A percentile compares a stretch with the other conserved stretches of the same genome.
Conservation (phyloP, 345 rosid species). For the Gossypium herbaceum region DNA sequence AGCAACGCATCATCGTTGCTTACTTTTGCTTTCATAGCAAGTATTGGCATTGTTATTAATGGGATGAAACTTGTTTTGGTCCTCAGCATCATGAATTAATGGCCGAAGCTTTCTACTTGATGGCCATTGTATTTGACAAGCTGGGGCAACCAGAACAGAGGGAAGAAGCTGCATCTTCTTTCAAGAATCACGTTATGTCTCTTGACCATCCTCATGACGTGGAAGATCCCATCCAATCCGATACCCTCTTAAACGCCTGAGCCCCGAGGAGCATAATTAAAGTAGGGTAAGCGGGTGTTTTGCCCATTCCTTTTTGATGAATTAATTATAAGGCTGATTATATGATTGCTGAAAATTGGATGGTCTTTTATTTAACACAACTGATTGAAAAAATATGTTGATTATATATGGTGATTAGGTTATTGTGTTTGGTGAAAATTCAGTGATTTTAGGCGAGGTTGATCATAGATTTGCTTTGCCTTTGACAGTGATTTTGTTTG, state of each 20-base stretch:
- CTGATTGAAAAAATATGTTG: neutral
- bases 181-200: conserved; percentile 61
- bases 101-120: conserved; percentile 74
- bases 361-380: neutral
- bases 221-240: conserved; percentile 34
- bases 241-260: conserved; percentile 5
- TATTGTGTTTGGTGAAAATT: neutral
- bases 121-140: conserved; percentile 63
- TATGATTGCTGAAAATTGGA: neutral
- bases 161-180: conserved; percentile 75
- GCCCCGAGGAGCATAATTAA: neutral
- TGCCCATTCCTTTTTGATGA: neutral
- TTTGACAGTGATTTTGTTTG: neutral
- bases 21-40: neutral
- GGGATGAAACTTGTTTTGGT: conserved; percentile 9
- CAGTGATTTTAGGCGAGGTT: neutral
- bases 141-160: conserved; percentile 54
- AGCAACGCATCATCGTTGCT: neutral
- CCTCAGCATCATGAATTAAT: conserved; percentile 84
- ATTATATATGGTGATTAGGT: neutral
- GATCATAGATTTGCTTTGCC: neutral
- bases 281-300: neutral
- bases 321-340: neutral
- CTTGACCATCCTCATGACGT: conserved; percentile 59
- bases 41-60: neutral